Evolutionary conservation across 73 alveolate genomes (phyloP), one percentile per base, ranked within the genome.

Genomic region (Symbiodinium natans): DNA sequence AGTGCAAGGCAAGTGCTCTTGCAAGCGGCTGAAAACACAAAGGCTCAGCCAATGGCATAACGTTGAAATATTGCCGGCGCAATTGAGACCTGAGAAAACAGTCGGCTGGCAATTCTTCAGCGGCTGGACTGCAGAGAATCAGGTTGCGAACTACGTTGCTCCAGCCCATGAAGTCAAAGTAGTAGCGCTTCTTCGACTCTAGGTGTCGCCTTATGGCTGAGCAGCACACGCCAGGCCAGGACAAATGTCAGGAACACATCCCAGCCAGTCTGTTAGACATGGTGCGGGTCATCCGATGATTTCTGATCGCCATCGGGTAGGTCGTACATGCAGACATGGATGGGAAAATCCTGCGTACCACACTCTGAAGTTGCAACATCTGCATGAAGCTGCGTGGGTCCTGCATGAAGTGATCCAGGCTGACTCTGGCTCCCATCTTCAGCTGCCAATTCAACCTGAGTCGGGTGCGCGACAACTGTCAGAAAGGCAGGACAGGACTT

Each of bases 161-260:
- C 97, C 97, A 90, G 87, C 97, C 97, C 97, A 90, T 90, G 88
- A 90, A 90, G 88, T 90, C 97, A 40, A 90, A 90, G 97, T 71
- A 90, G 87, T 90, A 90, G 46, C 97, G 97, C 80, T 90, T 90
- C 88, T 90, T 90, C 75, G 97, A 90, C 87, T 90, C 97, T 77
- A 90, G n/a, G 88, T 90, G 97, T n/a, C 74, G 95, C 95, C 95
- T 88, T n/a, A 83, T 5, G 15, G 74, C 40, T 21, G 34, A 63
- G 43, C 41, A 41, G 42, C 5, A 25, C 17, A 56, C 75, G 17
- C 75, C 1, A 21, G 27, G 75, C 17, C 63, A 48, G 63, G 17
- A 48, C 63, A 10, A 17, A 48, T 10, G 17, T 8, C 17, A 17
- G 63, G 63, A 8, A 48, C 17, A 17, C 8, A 48, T 48, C 63